These are phyloP conservation scores for Hydnomerulius pinastri DNA, from an alignment of 768 basidiomycete species.

Conservation along the genomic window DNA sequence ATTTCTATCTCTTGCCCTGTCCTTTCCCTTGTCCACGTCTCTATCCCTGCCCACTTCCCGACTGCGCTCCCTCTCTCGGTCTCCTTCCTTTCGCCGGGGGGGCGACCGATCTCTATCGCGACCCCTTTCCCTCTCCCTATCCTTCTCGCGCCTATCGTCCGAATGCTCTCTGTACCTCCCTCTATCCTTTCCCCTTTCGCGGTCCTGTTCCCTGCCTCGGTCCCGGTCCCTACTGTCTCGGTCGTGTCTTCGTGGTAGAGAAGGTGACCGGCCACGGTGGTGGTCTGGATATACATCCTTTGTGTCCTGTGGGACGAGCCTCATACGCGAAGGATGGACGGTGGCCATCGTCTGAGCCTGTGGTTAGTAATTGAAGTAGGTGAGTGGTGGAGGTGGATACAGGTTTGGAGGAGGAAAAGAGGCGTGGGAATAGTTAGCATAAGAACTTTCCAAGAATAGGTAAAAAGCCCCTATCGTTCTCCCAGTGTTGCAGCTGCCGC, in stretches of 20 bases:
- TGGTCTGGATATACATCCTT: conserved; percentile 16
- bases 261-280: conserved; percentile 45
- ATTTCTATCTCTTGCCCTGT: conserved; percentile 17
- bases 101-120: conserved; percentile 22
- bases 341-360: conserved; percentile 53
- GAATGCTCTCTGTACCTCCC: conserved; percentile 4
- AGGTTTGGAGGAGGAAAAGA: background rate
- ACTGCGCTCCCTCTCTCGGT: conserved; percentile 16
- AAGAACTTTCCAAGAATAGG: too few relatives aligned
- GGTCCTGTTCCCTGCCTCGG: conserved; percentile 29
- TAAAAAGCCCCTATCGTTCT: too few relatives aligned
- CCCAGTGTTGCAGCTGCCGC: too few relatives aligned
- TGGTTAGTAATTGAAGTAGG: background rate
- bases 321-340: conserved; percentile 73
- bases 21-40: conserved; percentile 22
- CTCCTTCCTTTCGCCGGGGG: conserved; percentile 4
- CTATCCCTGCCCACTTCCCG: conserved; percentile 24
- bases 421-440: background rate
- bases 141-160: conserved; percentile 3
- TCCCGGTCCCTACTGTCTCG: conserved; percentile 31
- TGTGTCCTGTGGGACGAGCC: conserved; percentile 54
- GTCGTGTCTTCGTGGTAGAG: conserved; percentile 37
- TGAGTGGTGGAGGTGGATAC: too few relatives aligned
- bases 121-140: conserved; percentile 7
- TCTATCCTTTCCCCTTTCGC: conserved; percentile 25